These are phyloP conservation scores for Lycium ferocissimum DNA, from an alignment of 257 asterid genomes.

Conservation along the genomic window DNA sequence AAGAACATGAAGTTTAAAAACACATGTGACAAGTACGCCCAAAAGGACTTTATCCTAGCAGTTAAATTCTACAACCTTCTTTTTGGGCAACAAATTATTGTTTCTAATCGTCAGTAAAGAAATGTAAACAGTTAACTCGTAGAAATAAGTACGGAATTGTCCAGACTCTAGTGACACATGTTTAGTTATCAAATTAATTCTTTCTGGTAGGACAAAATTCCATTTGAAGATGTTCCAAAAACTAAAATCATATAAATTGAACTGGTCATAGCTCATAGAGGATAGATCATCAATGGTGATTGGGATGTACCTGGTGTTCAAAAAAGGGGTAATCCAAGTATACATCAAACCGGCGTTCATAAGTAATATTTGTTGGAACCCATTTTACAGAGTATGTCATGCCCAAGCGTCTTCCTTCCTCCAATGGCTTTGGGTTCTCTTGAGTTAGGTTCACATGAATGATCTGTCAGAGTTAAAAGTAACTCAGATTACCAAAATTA, in stretches of 20 bases:
- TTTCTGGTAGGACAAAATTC: background rate
- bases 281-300: background rate
- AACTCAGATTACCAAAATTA: background rate
- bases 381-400: slow-evolving; percentile 87
- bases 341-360: slow-evolving; percentile 77
- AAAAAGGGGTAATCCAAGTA: slow-evolving; percentile 85
- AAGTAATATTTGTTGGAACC: slow-evolving; percentile 63
- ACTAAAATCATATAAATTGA: background rate
- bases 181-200: background rate
- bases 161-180: background rate
- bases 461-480: slow-evolving; percentile 45
- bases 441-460: slow-evolving; percentile 76
- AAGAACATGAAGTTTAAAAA: slow-evolving; percentile 4
- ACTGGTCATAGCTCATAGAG: slow-evolving; percentile 1
- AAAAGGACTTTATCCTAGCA: background rate
- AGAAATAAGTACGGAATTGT: background rate
- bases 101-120: background rate
- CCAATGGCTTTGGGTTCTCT: slow-evolving; percentile 64
- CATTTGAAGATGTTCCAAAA: slow-evolving; percentile 4
- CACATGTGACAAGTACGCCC: background rate
- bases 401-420: slow-evolving; percentile 63
- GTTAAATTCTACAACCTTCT: background rate
- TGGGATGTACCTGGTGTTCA: slow-evolving; percentile 70
- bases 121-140: slow-evolving; percentile 8
- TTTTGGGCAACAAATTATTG: background rate